Evolutionary conservation across 345 rosid species (phyloP), one percentile per base, ranked within the genome.

Genomic region (Euclidium syriacum): DNA sequence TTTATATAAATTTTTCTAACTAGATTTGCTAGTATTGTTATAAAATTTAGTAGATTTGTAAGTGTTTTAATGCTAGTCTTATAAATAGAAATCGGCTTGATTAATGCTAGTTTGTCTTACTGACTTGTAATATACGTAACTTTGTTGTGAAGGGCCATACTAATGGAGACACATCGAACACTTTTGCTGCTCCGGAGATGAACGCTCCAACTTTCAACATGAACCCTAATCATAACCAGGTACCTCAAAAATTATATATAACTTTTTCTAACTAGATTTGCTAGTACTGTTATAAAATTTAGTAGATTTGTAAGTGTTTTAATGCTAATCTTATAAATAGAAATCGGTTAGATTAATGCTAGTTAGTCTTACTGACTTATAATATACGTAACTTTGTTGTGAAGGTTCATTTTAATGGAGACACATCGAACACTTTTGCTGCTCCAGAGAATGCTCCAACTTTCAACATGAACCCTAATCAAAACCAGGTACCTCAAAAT

Each of bases 401-500:
- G 23, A 54, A 70, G 74, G 64, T n/a, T 51, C 60, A 58, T 33
- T 33, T 10, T 42, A 43, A 19, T 42, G 55, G 32, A 58, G 66
- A 58, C 34, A 64, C 44, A 34, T 20, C 47, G 9, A 58, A 58
- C 71, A 34, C 34, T 51, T n/a, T 43, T 52, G 66, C 39, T 55
- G 40, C 50, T 50, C 34, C 33, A 10, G 71, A 57, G 34, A 24
- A 64, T 42, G 7, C 46, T 33, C 32, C 50, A 42, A 6, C 10
- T 49, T 16, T 16, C 27, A 22, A 57, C 49, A 34, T 23, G 22
- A 55, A 30, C 44, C 58, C 54, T 58, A 40, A 43, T 20, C 53
- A 40, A 7, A 66, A 35, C 51, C 61, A 71, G 70, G 75, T 71
- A 57, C 36, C 30, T 62, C 33, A n/a, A n/a, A n/a, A n/a, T n/a